A percentile compares a stretch with the other conserved stretches of the same genome.
These are phyloP conservation scores for Eucalyptus albens DNA, from an alignment of 345 rosid genomes.

Conservation along the genomic window DNA sequence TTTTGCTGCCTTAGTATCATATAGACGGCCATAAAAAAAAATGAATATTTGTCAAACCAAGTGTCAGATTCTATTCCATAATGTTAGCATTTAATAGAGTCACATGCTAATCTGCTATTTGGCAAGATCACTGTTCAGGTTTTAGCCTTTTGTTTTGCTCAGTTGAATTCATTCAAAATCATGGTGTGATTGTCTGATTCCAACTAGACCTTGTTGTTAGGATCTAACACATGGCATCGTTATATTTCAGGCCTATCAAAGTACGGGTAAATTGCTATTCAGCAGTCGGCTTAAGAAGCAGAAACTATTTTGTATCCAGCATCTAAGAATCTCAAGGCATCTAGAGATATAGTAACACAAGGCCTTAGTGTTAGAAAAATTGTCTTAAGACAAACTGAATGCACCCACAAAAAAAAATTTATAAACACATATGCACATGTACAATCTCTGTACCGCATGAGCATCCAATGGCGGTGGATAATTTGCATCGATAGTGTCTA, in stretches of 20 bases:
- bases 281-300: background rate
- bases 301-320: background rate
- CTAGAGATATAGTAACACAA: background rate
- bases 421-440: background rate
- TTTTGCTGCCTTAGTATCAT: background rate
- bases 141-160: background rate
- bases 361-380: background rate
- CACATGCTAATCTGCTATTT: background rate
- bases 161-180: background rate
- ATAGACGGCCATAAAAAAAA: background rate
- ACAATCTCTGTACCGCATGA: slow-evolving; percentile 42
- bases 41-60: background rate
- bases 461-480: slow-evolving; percentile 98
- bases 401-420: background rate
- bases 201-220: background rate
- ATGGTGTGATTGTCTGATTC: background rate
- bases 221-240: background rate
- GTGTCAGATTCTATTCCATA: background rate
- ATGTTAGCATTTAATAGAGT: background rate
- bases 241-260: background rate
- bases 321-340: background rate
- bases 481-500: slow-evolving; percentile 73
- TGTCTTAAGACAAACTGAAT: background rate
- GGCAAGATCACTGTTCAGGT: background rate
- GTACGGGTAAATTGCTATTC: background rate